Percentiles rank a stretch among this genome's conserved stretches.
phyloP scores from a whole-genome alignment of 2,329 filamentous ascomycete species.

The Conoideocrella luteorostrata region DNA sequence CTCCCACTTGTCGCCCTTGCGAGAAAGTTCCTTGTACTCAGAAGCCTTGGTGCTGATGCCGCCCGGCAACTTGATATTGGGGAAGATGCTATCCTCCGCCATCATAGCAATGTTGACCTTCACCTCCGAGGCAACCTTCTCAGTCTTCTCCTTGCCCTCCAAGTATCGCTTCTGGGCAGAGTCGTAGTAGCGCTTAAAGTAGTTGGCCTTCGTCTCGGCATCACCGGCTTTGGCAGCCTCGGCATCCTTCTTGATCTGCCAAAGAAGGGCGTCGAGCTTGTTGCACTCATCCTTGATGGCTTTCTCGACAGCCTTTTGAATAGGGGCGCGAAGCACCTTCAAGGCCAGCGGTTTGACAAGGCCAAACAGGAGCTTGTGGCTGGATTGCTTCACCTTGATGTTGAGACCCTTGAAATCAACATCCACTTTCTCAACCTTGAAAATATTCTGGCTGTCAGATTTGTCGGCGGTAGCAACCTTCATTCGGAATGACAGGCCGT shows the following conservation, averaged over 20 bases:
- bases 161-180: constrained; percentile 68
- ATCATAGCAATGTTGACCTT: constrained; percentile 53
- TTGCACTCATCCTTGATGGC: constrained; percentile 78
- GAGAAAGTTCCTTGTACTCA: constrained; percentile 82
- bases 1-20: constrained; percentile 89
- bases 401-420: constrained; percentile 76
- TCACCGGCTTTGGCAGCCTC: constrained; percentile 62
- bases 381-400: constrained; percentile 90
- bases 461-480: constrained; percentile 76
- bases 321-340: constrained; percentile 72
- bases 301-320: constrained; percentile 86
- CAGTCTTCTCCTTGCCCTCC: constrained; percentile 71
- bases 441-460: constrained; percentile 72
- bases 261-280: constrained; percentile 66
- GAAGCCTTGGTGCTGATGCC: constrained; percentile 91
- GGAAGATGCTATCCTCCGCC: constrained; percentile 83
- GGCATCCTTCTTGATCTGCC: constrained; percentile 75
- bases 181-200: constrained; percentile 77
- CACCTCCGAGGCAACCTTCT: constrained; percentile 55
- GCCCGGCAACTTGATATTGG: constrained; percentile 69
- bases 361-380: constrained; percentile 83
- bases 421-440: constrained; percentile 87
- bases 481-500: constrained; percentile 87
- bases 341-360: constrained; percentile 84
- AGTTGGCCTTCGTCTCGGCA: constrained; percentile 68